Conservation (phyloP, 140 eudicot genomes). For the Erigeron philadelphicus region DNA sequence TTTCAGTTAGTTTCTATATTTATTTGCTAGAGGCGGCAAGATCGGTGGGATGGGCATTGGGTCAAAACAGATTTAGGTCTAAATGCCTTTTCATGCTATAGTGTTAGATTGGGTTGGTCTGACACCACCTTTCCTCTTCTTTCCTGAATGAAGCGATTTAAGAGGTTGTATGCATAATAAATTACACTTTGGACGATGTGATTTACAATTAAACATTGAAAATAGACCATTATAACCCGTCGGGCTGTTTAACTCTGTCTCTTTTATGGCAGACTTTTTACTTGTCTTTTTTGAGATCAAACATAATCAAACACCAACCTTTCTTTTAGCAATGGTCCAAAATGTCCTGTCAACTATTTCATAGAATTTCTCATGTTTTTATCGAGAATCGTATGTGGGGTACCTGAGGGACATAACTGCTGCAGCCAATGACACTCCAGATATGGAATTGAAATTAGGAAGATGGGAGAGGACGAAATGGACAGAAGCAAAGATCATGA, state of each 20-base stretch:
- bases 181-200: neutral
- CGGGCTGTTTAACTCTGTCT: neutral
- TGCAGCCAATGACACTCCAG: slow-evolving; percentile 62
- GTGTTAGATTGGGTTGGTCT: neutral
- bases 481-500: slow-evolving; percentile 65
- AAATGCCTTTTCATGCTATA: neutral
- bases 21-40: neutral
- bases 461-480: slow-evolving; percentile 66
- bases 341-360: neutral
- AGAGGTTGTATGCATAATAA: neutral
- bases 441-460: slow-evolving; percentile 59
- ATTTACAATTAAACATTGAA: neutral
- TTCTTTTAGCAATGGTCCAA: neutral
- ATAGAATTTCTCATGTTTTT: neutral
- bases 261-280: neutral
- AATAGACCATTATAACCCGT: too few relatives aligned
- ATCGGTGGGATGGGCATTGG: neutral
- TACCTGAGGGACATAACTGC: slow-evolving; percentile 68
- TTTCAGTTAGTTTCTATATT: neutral
- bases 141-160: neutral
- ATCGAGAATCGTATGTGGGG: neutral
- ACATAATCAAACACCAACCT: neutral
- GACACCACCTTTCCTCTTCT: neutral
- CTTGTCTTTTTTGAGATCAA: neutral
- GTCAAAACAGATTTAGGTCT: neutral